A percentile compares a stretch with the other conserved stretches of the same genome.
Evolutionary conservation across 2,329 filamentous ascomycete species (phyloP).

Genomic region (Pyricularia pennisetigena): DNA sequence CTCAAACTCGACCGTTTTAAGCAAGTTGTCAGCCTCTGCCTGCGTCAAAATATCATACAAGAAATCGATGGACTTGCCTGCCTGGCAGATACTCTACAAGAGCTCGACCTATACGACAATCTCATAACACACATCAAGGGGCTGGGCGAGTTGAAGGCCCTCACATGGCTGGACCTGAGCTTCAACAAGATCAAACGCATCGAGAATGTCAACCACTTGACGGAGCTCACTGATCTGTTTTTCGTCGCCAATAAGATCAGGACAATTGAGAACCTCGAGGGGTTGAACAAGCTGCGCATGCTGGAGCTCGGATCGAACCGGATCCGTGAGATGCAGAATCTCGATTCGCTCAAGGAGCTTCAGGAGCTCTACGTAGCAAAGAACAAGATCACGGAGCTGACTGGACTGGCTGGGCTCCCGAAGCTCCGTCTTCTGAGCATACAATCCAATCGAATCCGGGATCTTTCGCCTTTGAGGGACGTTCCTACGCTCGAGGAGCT

Average conservation of each 20-base stretch:
- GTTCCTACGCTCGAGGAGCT: conserved; percentile 78
- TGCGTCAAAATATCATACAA: conserved; percentile 86
- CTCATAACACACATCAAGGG: conserved; percentile 79
- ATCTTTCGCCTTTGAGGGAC: conserved; percentile 64
- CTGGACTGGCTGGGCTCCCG: conserved; percentile 61
- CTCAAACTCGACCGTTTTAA: conserved; percentile 78
- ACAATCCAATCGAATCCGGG: conserved; percentile 84
- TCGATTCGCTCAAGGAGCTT: conserved; percentile 67
- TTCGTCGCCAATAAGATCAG: conserved; percentile 93
- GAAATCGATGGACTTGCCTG: conserved; percentile 64
- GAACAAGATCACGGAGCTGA: conserved; percentile 87
- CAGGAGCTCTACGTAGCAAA: conserved; percentile 91
- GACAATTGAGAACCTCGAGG: conserved; percentile 75
- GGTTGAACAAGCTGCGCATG: conserved; percentile 64
- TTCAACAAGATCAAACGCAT: conserved; percentile 99
- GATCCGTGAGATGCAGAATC: conserved; percentile 78
- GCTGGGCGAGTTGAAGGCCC: conserved; percentile 64
- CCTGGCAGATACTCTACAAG: conserved; percentile 58
- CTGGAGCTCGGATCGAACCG: conserved; percentile 88
- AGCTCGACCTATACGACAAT: conserved; percentile 96
- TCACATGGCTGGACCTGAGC: conserved; percentile 78
- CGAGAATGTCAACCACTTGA: conserved; percentile 74
- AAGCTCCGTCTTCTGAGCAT: conserved; percentile 85
- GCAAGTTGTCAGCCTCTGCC: conserved; percentile 66
- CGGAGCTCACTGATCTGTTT: conserved; percentile 71